Base-by-base conservation (phyloP, 257 asterid genomes). In the Fraxinus anomala region DNA sequence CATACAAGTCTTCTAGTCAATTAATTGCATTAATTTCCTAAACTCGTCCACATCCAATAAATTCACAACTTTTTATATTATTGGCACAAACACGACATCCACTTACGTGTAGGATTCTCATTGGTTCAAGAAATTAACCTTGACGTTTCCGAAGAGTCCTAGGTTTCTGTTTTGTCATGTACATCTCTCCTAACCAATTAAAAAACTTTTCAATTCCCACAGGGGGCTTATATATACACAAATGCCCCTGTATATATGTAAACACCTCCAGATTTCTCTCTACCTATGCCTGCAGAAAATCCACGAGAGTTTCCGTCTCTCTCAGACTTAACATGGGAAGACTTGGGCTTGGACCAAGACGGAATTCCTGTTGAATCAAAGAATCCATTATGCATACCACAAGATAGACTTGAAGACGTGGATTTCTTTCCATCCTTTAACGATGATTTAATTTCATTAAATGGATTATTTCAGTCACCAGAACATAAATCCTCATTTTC, bases 351-450 rank as follows among this genome's bases (percentile, higher is more conserved):
- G 34, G 17, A 23, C 33, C 5, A 24, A 63, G 26, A 63, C 2
- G 68, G 12, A 8, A 6, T 54, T n/a, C n/a, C 65, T 23, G 3
- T 1, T 6, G 67, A 59, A 59, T 59, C 36, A 11, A 26, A 10
- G 17, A 26, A 63, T 3, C 34, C 19, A 14, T n/a, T 85, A n/a
- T 85, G 86, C 10, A 13, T 85, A 11, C 88, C 88, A 0, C 65
- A 73, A 6, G 88, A 85, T 65, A 76, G 70, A 16, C 61, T 85
- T n/a, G 84, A 76, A 11, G 88, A 85, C 26, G 0, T 84, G 0
- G 80, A 84, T 26, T 69, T 82, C 6, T 82, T 74, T 12, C 82
- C 84, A 0, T 12, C 47, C 68, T 82, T 82, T 12, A 7, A 1
- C 4, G 79, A 77, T 19, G 84, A 79, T 49, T 79, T 33, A 33